Conservation (phyloP, 2,329 filamentous ascomycete species). For the Fusarium graminum region DNA sequence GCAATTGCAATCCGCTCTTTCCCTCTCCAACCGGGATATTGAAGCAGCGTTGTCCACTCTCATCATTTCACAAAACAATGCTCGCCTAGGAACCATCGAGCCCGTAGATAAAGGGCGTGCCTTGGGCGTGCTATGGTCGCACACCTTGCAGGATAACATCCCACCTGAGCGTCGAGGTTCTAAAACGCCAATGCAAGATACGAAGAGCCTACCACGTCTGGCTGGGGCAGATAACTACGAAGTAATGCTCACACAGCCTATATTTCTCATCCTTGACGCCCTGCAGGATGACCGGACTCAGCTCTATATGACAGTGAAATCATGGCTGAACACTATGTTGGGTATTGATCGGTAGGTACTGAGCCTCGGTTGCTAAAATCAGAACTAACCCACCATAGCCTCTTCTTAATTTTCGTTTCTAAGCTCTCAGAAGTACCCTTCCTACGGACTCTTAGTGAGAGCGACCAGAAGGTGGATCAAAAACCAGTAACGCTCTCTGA, state of each 20-base stretch:
- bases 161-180: constrained; percentile 63
- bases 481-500: constrained; percentile 55
- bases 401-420: constrained; percentile 71
- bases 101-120: constrained; percentile 73
- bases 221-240: constrained; percentile 74
- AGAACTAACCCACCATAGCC: constrained; percentile 54
- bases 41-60: constrained; percentile 81
- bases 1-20: constrained; percentile 82
- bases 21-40: constrained; percentile 76
- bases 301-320: constrained; percentile 79
- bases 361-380: background rate
- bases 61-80: constrained; percentile 67
- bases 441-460: constrained; percentile 51
- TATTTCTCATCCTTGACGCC: constrained; percentile 85
- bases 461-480: constrained; percentile 34
- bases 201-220: constrained; percentile 57
- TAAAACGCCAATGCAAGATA: constrained; percentile 57
- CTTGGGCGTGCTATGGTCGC: constrained; percentile 86
- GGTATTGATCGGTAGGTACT: constrained; percentile 71
- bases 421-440: constrained; percentile 70
- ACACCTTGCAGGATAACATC: constrained; percentile 74
- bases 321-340: constrained; percentile 80
- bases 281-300: constrained; percentile 80
- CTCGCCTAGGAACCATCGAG: constrained; percentile 43
- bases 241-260: constrained; percentile 81